These are phyloP conservation scores for Annulohypoxylon maeteangense DNA, from an alignment of 495 filamentous ascomycete genomes.

Conservation along the genomic window DNA sequence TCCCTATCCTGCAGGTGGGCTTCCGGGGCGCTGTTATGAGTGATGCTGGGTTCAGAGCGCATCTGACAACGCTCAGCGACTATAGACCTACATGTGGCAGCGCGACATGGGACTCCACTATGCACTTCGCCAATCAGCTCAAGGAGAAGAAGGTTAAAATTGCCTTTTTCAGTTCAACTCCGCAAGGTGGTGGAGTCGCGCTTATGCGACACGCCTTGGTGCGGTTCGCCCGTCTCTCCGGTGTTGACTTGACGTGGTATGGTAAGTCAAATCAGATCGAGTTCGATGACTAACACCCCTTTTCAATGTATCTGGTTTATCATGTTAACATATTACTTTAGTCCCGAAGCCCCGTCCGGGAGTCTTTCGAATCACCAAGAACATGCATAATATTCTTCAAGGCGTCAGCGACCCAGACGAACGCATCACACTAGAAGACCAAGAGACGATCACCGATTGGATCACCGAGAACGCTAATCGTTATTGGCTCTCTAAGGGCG, in stretches of 20 bases:
- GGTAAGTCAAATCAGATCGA: slow-evolving; percentile 50
- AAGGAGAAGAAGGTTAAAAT: slow-evolving; percentile 74
- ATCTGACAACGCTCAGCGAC: slow-evolving; percentile 69
- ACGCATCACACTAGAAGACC: slow-evolving; percentile 69
- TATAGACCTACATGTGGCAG: slow-evolving; percentile 70
- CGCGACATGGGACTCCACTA: slow-evolving; percentile 74
- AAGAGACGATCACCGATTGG: slow-evolving; percentile 73
- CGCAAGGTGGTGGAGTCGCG: slow-evolving; percentile 88
- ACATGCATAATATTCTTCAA: slow-evolving; percentile 92
- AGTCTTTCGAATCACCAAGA: slow-evolving; percentile 89
- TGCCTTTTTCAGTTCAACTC: slow-evolving; percentile 87
- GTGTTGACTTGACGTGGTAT: slow-evolving; percentile 81
- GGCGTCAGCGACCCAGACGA: slow-evolving; percentile 74
- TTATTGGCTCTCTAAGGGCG: slow-evolving; percentile 77
- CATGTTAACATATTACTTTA: slow-evolving; percentile 58
- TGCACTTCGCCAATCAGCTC: slow-evolving; percentile 74
- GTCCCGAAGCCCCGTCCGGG: slow-evolving; percentile 87
- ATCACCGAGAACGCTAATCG: slow-evolving; percentile 78
- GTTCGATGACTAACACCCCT: background rate
- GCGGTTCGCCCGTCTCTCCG: slow-evolving; percentile 73
- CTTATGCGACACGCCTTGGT: slow-evolving; percentile 89
- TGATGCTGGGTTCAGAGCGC: slow-evolving; percentile 71
- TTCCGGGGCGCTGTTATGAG: slow-evolving; percentile 79
- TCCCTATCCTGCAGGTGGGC: slow-evolving; percentile 79
- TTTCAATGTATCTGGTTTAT: background rate